Evolutionary conservation across 129 eudicot species (phyloP), one percentile per base, ranked within the genome.

Genomic region (Solidago caesia): DNA sequence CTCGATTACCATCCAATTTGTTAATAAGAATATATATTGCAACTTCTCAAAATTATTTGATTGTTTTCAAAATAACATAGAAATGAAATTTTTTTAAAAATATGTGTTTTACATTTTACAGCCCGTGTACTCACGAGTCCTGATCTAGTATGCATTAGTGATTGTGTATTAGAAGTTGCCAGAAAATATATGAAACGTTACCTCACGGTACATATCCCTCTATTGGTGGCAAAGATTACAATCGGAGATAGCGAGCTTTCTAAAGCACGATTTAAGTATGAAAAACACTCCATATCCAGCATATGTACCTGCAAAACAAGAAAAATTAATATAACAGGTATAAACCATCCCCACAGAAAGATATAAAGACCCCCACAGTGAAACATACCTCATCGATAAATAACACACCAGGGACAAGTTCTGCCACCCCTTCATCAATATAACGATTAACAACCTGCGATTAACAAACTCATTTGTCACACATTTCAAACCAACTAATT

Each of bases 221-320:
- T 88, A 62, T 95, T 95, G 57, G 99, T 95, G 41, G 99, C 99
- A 82, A 95, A 95, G 27, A 95, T 90, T 67, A 95, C 99, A 43
- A 95, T 95, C 27, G 99, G 97, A 58, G 99, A 95, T 7, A 95
- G 67, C 2, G 99, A 85, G 80, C 99, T 90, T 75, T 95, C 99
- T 68, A 95, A 81, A 53, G 99, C 99, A 68, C 97, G 97, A 71
- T 95, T 95, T 75, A 95, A 73, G 85, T 95, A 95, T 8, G 99
- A 95, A 82, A 95, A 95, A 82, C 99, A 95, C 81, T 95, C 99
- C 86, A 95, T 95, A 81, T 95, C 99, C 85, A 95, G 83, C 99
- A 95, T 95, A 68, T 95, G 99, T 12, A 95, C 99, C 99, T 95
- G 78, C n/a, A 46, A 58, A 66, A 39, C 8, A 0, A 13, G 41